Evolutionary conservation across 2,329 filamentous ascomycete genomes (phyloP).

Genomic region (Ceratocystis alfenasii): DNA sequence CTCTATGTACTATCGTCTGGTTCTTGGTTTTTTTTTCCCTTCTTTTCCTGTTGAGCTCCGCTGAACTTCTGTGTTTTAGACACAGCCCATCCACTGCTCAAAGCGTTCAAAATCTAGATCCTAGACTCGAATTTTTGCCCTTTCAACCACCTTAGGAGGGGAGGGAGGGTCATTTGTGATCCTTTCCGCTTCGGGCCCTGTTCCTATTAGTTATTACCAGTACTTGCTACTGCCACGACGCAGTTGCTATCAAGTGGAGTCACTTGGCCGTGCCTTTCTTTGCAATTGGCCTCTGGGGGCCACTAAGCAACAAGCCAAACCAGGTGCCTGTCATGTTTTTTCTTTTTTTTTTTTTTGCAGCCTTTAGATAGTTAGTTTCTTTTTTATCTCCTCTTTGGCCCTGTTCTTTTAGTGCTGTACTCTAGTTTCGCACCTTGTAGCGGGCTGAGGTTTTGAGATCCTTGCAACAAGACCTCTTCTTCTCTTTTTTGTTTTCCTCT

Average conservation of each 20-base stretch:
- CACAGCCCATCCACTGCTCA: not conserved
- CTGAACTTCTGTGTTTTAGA: not conserved
- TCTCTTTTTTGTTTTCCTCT: not conserved
- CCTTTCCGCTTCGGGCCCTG: slow-evolving; percentile 15
- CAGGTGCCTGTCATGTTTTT: too few species aligned
- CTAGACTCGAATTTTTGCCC: not conserved
- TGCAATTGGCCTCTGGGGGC: not conserved
- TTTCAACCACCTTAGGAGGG: not conserved
- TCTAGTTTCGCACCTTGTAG: not conserved
- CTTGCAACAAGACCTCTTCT: not conserved
- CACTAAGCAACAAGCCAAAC: too few species aligned
- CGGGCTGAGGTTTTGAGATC: not conserved
- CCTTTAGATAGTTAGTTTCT: not conserved
- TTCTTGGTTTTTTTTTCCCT: not conserved
- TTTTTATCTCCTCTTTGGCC: not conserved
- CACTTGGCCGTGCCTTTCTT: not conserved
- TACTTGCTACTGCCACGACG: not conserved
- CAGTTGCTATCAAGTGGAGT: not conserved
- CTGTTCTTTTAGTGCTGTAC: not conserved
- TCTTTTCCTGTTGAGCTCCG: not conserved
- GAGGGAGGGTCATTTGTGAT: slow-evolving; percentile 12
- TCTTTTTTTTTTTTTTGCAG: too few species aligned
- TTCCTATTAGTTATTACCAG: slow-evolving; percentile 1
- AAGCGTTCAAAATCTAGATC: slow-evolving; percentile 2
- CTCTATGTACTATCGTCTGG: not conserved